Evolutionary conservation across 495 filamentous ascomycete genomes (phyloP).

Genomic region (Glonium stellatum): DNA sequence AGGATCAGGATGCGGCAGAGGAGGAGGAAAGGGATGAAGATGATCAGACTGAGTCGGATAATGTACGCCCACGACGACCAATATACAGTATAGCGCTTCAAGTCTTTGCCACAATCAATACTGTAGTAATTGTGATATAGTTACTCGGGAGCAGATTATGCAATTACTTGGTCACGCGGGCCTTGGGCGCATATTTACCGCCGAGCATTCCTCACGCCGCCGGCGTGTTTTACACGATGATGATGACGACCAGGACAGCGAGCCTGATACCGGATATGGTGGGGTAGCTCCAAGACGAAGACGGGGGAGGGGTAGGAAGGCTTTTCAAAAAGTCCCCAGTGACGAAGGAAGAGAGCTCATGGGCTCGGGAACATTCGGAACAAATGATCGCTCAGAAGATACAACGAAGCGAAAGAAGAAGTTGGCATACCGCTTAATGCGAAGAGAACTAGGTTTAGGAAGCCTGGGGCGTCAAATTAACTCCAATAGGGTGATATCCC

Average conservation of each 20-base stretch:
- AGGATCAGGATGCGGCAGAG: slow-evolving; percentile 27
- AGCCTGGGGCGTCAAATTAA: slow-evolving; percentile 45
- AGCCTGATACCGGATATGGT: slow-evolving; percentile 17
- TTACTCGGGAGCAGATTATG: slow-evolving; percentile 38
- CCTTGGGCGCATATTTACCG: slow-evolving; percentile 35
- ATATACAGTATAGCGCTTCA: not conserved
- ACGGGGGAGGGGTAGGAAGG: slow-evolving; percentile 31
- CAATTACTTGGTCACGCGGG: slow-evolving; percentile 39
- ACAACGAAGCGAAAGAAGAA: slow-evolving; percentile 50
- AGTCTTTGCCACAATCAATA: not conserved
- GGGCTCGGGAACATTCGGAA: slow-evolving; percentile 70
- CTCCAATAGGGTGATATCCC: slow-evolving; percentile 54
- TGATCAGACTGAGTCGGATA: slow-evolving; percentile 25
- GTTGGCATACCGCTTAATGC: slow-evolving; percentile 61
- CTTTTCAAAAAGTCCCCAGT: slow-evolving; percentile 71
- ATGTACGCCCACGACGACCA: not conserved
- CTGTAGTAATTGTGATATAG: slow-evolving; percentile 31
- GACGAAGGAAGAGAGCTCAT: slow-evolving; percentile 69
- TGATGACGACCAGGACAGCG: slow-evolving; percentile 13
- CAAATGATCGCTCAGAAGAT: slow-evolving; percentile 47
- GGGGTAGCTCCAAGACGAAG: slow-evolving; percentile 25
- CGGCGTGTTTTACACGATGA: slow-evolving; percentile 13
- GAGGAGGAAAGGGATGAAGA: slow-evolving; percentile 34
- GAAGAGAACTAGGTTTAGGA: slow-evolving; percentile 69
- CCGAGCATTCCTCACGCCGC: slow-evolving; percentile 14